Evolutionary conservation across 2,329 filamentous ascomycete species (phyloP).

Genomic region (Basipetospora chlamydospora): DNA sequence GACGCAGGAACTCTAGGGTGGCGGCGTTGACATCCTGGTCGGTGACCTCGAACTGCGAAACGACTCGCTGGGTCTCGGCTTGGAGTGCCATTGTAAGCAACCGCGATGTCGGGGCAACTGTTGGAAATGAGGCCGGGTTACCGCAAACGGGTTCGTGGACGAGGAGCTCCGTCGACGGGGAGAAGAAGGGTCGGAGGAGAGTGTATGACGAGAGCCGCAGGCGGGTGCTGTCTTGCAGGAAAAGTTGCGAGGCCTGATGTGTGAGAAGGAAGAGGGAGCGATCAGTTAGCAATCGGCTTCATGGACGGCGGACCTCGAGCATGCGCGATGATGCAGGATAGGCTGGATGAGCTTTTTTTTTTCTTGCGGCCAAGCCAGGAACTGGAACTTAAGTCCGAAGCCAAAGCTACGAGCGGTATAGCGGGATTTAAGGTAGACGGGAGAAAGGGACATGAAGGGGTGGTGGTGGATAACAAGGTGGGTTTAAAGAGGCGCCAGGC

Average conservation of each 20-base stretch:
- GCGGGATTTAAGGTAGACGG: too few species aligned
- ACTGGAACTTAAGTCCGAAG: too few species aligned
- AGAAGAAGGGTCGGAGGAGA: conserved; percentile 10
- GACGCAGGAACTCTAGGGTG: conserved; percentile 70
- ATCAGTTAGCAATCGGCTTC: too few species aligned
- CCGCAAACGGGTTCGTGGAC: conserved; percentile 35
- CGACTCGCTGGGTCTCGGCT: conserved; percentile 65
- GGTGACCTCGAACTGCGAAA: conserved; percentile 72
- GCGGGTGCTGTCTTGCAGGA: conserved; percentile 4
- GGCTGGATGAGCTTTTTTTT: too few species aligned
- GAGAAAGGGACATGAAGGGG: too few species aligned
- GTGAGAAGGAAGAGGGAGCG: too few species aligned
- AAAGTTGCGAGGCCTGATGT: background rate
- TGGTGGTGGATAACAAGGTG: too few species aligned
- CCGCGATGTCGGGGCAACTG: conserved; percentile 36
- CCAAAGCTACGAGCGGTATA: too few species aligned
- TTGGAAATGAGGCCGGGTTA: conserved; percentile 39
- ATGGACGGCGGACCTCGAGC: too few species aligned
- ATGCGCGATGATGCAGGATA: too few species aligned
- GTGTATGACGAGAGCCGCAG: conserved; percentile 6
- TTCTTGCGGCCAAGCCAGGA: too few species aligned
- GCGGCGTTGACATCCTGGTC: conserved; percentile 64
- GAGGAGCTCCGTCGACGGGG: conserved; percentile 21
- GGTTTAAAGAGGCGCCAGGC: too few species aligned
- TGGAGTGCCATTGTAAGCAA: conserved; percentile 46